Evolutionary conservation across 2,329 filamentous ascomycete species (phyloP).

Genomic region (Nannizziopsis barbatae): DNA sequence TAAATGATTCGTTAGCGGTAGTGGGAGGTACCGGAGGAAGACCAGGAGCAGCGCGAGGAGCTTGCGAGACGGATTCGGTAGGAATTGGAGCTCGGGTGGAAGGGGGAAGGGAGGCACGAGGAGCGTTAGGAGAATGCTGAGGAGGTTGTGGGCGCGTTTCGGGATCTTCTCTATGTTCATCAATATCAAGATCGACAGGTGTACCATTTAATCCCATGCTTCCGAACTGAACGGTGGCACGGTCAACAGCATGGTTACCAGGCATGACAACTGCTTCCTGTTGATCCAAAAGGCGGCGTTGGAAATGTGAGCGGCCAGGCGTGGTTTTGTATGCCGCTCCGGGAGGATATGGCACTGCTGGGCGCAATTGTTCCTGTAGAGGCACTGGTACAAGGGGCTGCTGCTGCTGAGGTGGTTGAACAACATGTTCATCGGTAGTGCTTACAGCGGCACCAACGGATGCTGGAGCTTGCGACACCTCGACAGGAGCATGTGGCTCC

Average conservation of each 20-base stretch:
- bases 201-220: slow-evolving; percentile 80
- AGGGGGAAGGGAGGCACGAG: slow-evolving; percentile 77
- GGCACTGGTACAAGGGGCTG: slow-evolving; percentile 33
- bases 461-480: slow-evolving; percentile 28
- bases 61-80: slow-evolving; percentile 35
- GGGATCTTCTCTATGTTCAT: slow-evolving; percentile 87
- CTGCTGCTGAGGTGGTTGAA: slow-evolving; percentile 70
- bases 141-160: slow-evolving; percentile 90
- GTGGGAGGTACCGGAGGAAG: slow-evolving; percentile 50
- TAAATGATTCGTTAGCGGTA: slow-evolving; percentile 37
- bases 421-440: slow-evolving; percentile 43
- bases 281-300: slow-evolving; percentile 81
- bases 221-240: slow-evolving; percentile 88
- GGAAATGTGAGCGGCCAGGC: slow-evolving; percentile 60
- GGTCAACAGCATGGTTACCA: slow-evolving; percentile 86
- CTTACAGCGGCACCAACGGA: slow-evolving; percentile 27
- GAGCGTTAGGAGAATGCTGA: slow-evolving; percentile 79
- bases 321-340: slow-evolving; percentile 65
- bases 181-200: slow-evolving; percentile 64
- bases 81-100: slow-evolving; percentile 30
- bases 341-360: slow-evolving; percentile 44
- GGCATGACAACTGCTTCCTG: slow-evolving; percentile 98
- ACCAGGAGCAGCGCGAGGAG: slow-evolving; percentile 51
- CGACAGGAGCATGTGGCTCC: slow-evolving; percentile 29
- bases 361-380: slow-evolving; percentile 41